Base-by-base conservation (phyloP, 2,329 filamentous ascomycete genomes). In the Penicillium aurantiogriseum region DNA sequence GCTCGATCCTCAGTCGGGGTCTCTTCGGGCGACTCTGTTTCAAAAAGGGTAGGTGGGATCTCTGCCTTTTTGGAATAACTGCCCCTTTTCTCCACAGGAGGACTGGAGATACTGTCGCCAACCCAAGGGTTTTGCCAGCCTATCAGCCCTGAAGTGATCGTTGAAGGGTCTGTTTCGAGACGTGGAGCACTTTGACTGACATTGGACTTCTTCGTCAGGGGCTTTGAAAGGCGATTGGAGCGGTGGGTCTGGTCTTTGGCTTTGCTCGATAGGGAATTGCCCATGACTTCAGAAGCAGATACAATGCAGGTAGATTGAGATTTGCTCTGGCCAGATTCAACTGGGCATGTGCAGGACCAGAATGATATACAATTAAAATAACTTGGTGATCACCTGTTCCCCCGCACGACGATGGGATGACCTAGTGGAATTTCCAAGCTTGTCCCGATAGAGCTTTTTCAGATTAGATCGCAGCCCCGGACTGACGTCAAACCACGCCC, bases 221-320 rank as follows among this genome's bases (percentile, higher is more conserved):
- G 71, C 46, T 76, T 76, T 39, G 74, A 74, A 36, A 76, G 63
- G 54, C 72, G 72, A 50, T 74, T 75, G 29, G 68, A 67, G 52
- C 65, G 69, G 56, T 69, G 69, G 43, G 66, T 67, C 52, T 74
- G 71, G 51, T 70, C 64, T 63, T 65, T 71, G 52, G 60, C 67
- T 59, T 64, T 64, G 46, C 64, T 68, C 35, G 74, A 76, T 51
- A 71, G 69, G 21, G 64, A 66, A 61, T 71, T 74, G 61, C 74
- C 74, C 74, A 76, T 76, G 63, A 54, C 64, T 65, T 64, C 43
- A 48, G 25, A 56, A 29, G 21, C 35, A 58, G 47, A 51, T 44
- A 35, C 48, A 45, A 59, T 25, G 38, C 48, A 56, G 47, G 54
- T 53, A 53, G 56, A 56, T 57, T 54, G 54, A 51, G 51, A 58